Evolutionary conservation across 2,329 filamentous ascomycete species (phyloP).

Genomic region (Cryphonectria naterciae): DNA sequence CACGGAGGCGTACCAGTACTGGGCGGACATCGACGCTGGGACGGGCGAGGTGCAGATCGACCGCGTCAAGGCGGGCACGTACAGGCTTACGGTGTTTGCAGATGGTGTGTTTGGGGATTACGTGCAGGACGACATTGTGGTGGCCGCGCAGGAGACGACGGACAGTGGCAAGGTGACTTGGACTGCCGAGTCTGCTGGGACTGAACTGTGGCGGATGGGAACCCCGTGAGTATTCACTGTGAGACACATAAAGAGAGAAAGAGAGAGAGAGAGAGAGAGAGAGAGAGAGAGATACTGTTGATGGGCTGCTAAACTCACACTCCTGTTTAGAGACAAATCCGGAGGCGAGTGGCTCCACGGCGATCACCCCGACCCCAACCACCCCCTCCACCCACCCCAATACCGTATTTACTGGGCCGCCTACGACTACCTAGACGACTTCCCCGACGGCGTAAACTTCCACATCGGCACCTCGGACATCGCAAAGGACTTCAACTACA

Average conservation of each 20-base stretch:
- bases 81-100: constrained; percentile 66
- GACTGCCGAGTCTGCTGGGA: constrained; percentile 57
- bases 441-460: constrained; percentile 61
- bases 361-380: constrained; percentile 49
- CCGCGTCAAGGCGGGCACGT: constrained; percentile 60
- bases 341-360: constrained; percentile 65
- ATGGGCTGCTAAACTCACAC: too few relatives aligned
- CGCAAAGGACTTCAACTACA: constrained; percentile 61
- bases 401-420: constrained; percentile 65
- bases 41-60: constrained; percentile 56
- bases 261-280: too few relatives aligned
- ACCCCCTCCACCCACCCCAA: constrained; percentile 57
- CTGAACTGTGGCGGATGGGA: constrained; percentile 65
- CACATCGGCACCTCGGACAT: constrained; percentile 57
- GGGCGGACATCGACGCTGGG: constrained; percentile 52
- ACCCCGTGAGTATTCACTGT: constrained; percentile 43
- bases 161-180: constrained; percentile 41
- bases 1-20: constrained; percentile 63
- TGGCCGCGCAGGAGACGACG: constrained; percentile 44
- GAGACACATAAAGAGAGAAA: too few relatives aligned
- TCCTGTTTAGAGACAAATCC: constrained; percentile 50
- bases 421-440: constrained; percentile 63
- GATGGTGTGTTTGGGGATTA: constrained; percentile 65
- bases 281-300: too few relatives aligned
- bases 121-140: constrained; percentile 52